Base-by-base conservation (phyloP, 768 basidiomycete genomes). In the Piloderma croceum region DNA sequence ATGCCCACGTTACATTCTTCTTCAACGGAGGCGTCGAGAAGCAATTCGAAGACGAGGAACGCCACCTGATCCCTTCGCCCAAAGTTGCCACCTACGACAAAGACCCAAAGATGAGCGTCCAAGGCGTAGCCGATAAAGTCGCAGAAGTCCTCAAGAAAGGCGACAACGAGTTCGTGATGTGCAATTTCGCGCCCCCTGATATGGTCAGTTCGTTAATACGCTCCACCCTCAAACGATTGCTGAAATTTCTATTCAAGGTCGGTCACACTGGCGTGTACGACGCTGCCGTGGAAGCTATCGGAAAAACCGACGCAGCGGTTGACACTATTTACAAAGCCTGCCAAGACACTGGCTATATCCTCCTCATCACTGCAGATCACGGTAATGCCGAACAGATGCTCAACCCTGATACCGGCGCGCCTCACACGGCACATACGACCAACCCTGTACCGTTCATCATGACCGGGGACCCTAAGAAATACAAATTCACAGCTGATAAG, bases 11-110 rank as follows among this genome's bases (percentile, higher is more conserved):
- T 41, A 97, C 92, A 1, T 94, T 96, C 73, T 96, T 94, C 76
- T 94, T 96, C 76, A 96, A 94, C 62, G 93, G 92, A 11, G 92
- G 92, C 41, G 81, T 91, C 21, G 93, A 96, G 70, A 88, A 91
- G 58, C 88, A 93, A 54, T 97, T 88, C 62, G 70, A 76, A 11
- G 61, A 68, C 24, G 93, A 96, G 57, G 84, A 88, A 50, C 72
- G 93, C 12, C 71, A 81, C 58, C 81, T 96, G 87, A 81, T 94
- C 43, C 77, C 88, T 3, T 92, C 90, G 12, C 93, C 91, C 31
- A 93, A 89, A 54, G 91, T 94, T 21, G 83, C 92, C 5, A 97
- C 92, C 5, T 97, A 97, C 63, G 92, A 97, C 65, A 75, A 85
- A 53, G 72, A 87, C 48, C 92, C 92, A 3, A 77, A 80, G 52